These are phyloP conservation scores for Simplicillium sp. DNA, from an alignment of 2,329 filamentous ascomycete genomes.

Conservation along the genomic window DNA sequence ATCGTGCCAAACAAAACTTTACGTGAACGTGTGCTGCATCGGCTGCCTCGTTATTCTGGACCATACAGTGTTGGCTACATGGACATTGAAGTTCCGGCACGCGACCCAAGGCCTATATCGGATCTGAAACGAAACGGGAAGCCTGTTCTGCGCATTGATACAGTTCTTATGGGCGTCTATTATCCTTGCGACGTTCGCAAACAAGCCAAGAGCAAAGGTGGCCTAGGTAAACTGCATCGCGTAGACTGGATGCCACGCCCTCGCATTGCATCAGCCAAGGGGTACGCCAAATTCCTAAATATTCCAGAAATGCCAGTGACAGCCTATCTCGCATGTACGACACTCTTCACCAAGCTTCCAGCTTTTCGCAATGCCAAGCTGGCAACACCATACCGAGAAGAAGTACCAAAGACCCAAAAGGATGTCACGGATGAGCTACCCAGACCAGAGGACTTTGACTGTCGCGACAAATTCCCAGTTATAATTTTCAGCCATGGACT, in stretches of 20 bases:
- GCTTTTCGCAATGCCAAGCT: constrained; percentile 52
- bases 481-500: constrained; percentile 59
- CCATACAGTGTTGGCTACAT: constrained; percentile 60
- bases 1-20: constrained; percentile 17
- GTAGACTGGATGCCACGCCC: constrained; percentile 55
- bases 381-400: constrained; percentile 19
- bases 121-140: constrained; percentile 27
- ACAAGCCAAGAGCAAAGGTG: constrained; percentile 12
- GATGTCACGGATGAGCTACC: neutral
- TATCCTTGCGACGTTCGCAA: constrained; percentile 44
- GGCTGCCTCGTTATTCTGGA: constrained; percentile 52
- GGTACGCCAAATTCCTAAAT: constrained; percentile 53
- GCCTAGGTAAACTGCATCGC: constrained; percentile 34
- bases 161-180: constrained; percentile 55
- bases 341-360: constrained; percentile 55
- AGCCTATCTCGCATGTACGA: constrained; percentile 44
- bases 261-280: constrained; percentile 42
- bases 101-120: constrained; percentile 27
- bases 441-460: neutral
- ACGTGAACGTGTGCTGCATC: constrained; percentile 28
- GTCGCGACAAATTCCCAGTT: constrained; percentile 39
- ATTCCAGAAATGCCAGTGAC: constrained; percentile 38
- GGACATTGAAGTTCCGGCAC: constrained; percentile 54
- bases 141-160: constrained; percentile 34
- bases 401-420: neutral